These are phyloP conservation scores for Aphanomyces euteiches DNA, from an alignment of 352 stramenopile species.

Conservation along the genomic window DNA sequence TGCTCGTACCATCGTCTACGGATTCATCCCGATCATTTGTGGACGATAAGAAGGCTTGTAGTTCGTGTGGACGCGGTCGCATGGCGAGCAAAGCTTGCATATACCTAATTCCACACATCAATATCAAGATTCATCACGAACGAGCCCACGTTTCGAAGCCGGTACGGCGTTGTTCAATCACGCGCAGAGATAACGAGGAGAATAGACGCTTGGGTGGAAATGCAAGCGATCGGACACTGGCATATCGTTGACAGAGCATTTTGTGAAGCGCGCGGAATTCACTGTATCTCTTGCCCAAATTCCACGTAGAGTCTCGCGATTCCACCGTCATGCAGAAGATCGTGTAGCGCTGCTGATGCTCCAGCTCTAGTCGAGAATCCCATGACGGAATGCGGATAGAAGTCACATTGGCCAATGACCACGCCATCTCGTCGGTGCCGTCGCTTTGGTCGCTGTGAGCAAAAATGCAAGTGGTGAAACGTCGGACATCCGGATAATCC, in stretches of 20 bases:
- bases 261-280: conserved; percentile 85
- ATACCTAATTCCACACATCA: conserved; percentile 36
- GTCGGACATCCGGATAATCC: no score
- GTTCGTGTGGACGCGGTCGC: conserved; percentile 57
- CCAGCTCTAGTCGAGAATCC: conserved; percentile 25
- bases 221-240: conserved; percentile 71
- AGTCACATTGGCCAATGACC: conserved; percentile 8
- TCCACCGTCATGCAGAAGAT: conserved; percentile 76
- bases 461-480: no score
- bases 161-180: conserved; percentile 81
- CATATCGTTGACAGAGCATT: conserved; percentile 69
- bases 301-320: conserved; percentile 58
- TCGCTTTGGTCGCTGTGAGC: no score
- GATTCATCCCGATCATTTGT: conserved; percentile 46
- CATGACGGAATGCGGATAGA: conserved; percentile 23
- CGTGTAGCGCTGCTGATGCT: conserved; percentile 51
- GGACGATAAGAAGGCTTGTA: conserved; percentile 62
- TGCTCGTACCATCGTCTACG: conserved; percentile 54
- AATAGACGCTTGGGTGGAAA: conserved; percentile 87
- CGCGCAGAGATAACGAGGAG: conserved; percentile 77
- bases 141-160: conserved; percentile 53
- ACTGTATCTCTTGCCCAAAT: conserved; percentile 74
- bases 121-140: not conserved
- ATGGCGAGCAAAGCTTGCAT: conserved; percentile 74
- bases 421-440: not conserved